phyloP scores from a whole-genome alignment of 768 basidiomycete genomes.

The Naganishia onofrii region DNA sequence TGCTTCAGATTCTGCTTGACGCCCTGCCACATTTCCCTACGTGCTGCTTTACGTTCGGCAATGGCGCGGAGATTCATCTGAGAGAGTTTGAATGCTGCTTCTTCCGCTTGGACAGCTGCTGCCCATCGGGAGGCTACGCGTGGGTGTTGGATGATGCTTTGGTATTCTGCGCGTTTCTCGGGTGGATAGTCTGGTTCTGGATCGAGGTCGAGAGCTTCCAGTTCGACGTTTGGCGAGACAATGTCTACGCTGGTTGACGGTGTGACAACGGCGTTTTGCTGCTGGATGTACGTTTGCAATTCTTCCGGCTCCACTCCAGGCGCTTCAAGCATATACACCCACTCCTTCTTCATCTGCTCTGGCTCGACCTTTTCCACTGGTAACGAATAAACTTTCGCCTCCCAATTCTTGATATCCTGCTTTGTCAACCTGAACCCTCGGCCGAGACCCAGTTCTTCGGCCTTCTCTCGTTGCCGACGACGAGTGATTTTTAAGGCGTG shows the following conservation, averaged over 20 bases:
- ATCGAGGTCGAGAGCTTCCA: conserved; percentile 22
- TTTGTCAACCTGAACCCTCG: conserved; percentile 29
- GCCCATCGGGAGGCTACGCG: conserved; percentile 31
- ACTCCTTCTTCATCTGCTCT: conserved; percentile 22
- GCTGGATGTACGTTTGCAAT: background rate
- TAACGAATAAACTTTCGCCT: conserved; percentile 21
- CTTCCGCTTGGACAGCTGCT: conserved; percentile 35
- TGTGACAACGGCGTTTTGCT: background rate
- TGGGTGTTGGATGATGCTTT: conserved; percentile 13
- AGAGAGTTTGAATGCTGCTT: conserved; percentile 26
- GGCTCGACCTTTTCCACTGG: conserved; percentile 20
- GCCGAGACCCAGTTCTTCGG: conserved; percentile 26
- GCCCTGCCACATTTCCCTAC: conserved; percentile 33
- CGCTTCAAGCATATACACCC: conserved; percentile 24
- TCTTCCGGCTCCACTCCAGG: conserved; percentile 17
- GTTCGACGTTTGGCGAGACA: conserved; percentile 7
- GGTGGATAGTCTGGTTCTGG: conserved; percentile 25
- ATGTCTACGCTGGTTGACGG: background rate
- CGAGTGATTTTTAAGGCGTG: conserved; percentile 34
- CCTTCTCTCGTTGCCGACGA: conserved; percentile 29
- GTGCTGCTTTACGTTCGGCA: conserved; percentile 25
- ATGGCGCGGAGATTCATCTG: conserved; percentile 34
- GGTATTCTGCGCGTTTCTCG: conserved; percentile 5
- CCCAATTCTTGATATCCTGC: conserved; percentile 26
- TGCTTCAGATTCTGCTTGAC: conserved; percentile 26